Evolutionary conservation across 805 yeast genomes (phyloP), one percentile per base, ranked within the genome.

Genomic region (Saccharomycopsis synnaedendra): DNA sequence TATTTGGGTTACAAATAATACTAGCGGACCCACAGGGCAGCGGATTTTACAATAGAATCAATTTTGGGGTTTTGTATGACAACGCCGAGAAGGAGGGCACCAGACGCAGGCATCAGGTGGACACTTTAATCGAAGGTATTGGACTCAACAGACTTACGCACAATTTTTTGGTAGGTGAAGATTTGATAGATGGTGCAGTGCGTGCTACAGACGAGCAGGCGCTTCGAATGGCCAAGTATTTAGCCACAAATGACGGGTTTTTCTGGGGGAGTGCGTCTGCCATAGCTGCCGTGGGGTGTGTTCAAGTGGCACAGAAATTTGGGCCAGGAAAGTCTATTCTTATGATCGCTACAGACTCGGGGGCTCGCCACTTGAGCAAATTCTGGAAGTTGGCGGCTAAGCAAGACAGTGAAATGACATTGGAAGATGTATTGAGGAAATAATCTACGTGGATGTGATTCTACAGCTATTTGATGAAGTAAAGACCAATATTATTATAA

Each of bases 21-120:
- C 66, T 93, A 32, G 96, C 97, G 0, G 98, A 90, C 63, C 97
- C 97, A 0, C 97, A 87, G 58, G 98, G 98, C 0, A 81, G 93
- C 10, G 98, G 98, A 0, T 74, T 93, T 54, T 85, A 73, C 59
- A 87, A 90, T 64, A 68, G 95, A 51, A 76, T 90, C 45, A 85
- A 85, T 57, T 78, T 67, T 58, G 97, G 97, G 1, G 97, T 90
- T 3, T 88, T 93, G 97, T 90, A 86, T 62, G 95, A 89, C 57
- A 54, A 71, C 2, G 88, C 77, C 5, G 98, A 90, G 63, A 80
- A 75, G 55, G 98, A 90, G 65, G 98, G 98, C 1, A 85, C 93
- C 0, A 71, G 97, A 56, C 73, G 97, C 59, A 69, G 98, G 56
- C 97, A 93, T 62, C 98, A 90, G 64, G 97, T 90, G 1, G 98